Percentiles rank a stretch among this genome's conserved stretches.
phyloP scores from a whole-genome alignment of 768 basidiomycete species.

The Paxillus rubicundulus region DNA sequence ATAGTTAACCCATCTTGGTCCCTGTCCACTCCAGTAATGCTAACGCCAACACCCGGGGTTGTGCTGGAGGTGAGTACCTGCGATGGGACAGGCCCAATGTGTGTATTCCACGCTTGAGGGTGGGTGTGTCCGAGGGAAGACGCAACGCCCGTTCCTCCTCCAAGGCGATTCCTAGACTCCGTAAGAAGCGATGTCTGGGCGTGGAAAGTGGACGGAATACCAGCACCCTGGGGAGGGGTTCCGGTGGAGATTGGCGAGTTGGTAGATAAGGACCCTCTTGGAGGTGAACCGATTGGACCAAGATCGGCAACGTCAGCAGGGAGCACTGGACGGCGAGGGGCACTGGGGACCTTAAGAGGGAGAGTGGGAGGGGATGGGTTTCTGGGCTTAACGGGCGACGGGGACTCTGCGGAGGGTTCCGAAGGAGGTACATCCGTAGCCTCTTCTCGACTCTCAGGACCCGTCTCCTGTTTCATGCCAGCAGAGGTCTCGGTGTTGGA shows the following conservation, averaged over 20 bases:
- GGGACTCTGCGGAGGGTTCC: conserved; percentile 10
- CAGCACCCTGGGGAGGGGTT: conserved; percentile 41
- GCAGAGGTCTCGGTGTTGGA: conserved; percentile 4
- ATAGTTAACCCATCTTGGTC: conserved; percentile 40
- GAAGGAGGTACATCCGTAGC: neutral
- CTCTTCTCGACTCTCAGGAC: conserved; percentile 11
- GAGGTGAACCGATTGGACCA: conserved; percentile 83
- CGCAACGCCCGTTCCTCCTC: conserved; percentile 45
- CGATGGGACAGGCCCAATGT: conserved; percentile 22
- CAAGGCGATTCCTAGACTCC: conserved; percentile 37
- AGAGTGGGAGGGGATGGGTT: conserved; percentile 47
- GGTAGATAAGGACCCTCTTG: conserved; percentile 44
- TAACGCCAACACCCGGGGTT: conserved; percentile 15
- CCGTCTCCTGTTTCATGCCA: conserved; percentile 5
- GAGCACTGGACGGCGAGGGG: conserved; percentile 46
- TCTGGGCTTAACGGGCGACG: conserved; percentile 20
- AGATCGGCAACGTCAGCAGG: conserved; percentile 51
- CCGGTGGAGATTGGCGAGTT: conserved; percentile 52
- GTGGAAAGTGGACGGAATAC: conserved; percentile 66
- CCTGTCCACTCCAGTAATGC: conserved; percentile 29
- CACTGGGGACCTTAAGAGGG: conserved; percentile 48
- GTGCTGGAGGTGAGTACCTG: conserved; percentile 7
- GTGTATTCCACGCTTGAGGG: conserved; percentile 27
- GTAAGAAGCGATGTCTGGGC: conserved; percentile 54
- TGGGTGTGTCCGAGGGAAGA: conserved; percentile 53